Evolutionary conservation across 2,329 filamentous ascomycete genomes (phyloP).

Genomic region (Ophiocordyceps camponoti-leonardi): DNA sequence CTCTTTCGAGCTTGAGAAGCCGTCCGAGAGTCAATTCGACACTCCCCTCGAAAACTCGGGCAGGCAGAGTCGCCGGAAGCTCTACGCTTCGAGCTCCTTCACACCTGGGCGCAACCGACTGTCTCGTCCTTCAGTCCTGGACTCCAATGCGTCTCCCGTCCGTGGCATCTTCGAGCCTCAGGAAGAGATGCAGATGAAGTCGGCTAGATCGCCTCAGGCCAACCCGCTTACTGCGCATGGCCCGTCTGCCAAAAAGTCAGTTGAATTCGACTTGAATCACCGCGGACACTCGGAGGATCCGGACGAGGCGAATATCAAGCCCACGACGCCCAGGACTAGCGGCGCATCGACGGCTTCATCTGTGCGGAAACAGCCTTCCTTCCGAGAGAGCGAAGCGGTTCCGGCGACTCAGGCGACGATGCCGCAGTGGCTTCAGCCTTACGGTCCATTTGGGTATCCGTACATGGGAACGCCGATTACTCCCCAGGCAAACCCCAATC

Average conservation of each 20-base stretch:
- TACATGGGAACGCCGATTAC: constrained; percentile 7
- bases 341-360: neutral
- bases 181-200: neutral
- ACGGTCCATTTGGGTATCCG: constrained; percentile 3
- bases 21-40: neutral
- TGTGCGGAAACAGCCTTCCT: neutral
- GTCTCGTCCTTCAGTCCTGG: constrained; percentile 4
- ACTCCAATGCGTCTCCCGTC: constrained; percentile 1
- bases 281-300: neutral
- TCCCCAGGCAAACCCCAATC: constrained; percentile 5
- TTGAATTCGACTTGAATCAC: constrained; percentile 3
- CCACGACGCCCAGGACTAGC: neutral
- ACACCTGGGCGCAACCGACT: constrained; percentile 2
- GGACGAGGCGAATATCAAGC: neutral
- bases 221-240: neutral
- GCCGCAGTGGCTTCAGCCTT: constrained; percentile 6
- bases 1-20: constrained; percentile 2
- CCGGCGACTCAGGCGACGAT: constrained; percentile 2
- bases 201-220: neutral
- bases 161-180: constrained; percentile 1
- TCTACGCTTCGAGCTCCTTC: constrained; percentile 2
- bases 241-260: constrained; percentile 2
- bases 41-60: neutral
- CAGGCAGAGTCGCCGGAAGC: neutral
- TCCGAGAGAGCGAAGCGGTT: neutral